phyloP scores from a whole-genome alignment of 371 early-diverging fungal genomes.

The Syncephalastrum sp. region DNA sequence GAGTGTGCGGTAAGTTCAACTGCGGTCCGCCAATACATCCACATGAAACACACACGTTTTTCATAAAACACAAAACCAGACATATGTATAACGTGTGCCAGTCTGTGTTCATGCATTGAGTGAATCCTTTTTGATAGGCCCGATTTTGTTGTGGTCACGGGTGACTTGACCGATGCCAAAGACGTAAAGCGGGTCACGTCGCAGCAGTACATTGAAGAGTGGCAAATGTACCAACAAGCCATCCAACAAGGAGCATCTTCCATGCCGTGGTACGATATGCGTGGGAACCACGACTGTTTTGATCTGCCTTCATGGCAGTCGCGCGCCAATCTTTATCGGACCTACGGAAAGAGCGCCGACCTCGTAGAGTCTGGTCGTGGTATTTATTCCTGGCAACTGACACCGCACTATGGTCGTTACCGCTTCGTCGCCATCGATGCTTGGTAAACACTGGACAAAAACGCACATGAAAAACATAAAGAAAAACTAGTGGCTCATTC shows the following conservation, averaged over 20 bases:
- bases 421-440: slow-evolving; percentile 83
- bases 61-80: not conserved
- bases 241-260: slow-evolving; percentile 40
- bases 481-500: not conserved
- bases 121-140: slow-evolving; percentile 30
- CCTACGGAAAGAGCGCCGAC: slow-evolving; percentile 51
- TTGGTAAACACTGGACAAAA: slow-evolving; percentile 50
- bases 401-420: slow-evolving; percentile 69
- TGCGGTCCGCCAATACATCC: not conserved
- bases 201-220: slow-evolving; percentile 80
- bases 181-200: slow-evolving; percentile 59
- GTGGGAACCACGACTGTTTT: slow-evolving; percentile 90
- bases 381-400: slow-evolving; percentile 57
- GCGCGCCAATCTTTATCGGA: slow-evolving; percentile 59
- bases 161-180: slow-evolving; percentile 92
- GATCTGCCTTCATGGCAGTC: slow-evolving; percentile 66
- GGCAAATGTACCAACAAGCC: slow-evolving; percentile 69
- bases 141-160: slow-evolving; percentile 66
- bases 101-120: slow-evolving; percentile 2
- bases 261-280: slow-evolving; percentile 75
- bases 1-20: slow-evolving; percentile 37
- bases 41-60: too few species aligned
- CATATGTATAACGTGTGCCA: not conserved
- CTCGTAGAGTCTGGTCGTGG: slow-evolving; percentile 49
- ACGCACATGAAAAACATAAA: not conserved